Conservation (phyloP, 106 monocot genomes). For the Phalaenopsis aphrodite region DNA sequence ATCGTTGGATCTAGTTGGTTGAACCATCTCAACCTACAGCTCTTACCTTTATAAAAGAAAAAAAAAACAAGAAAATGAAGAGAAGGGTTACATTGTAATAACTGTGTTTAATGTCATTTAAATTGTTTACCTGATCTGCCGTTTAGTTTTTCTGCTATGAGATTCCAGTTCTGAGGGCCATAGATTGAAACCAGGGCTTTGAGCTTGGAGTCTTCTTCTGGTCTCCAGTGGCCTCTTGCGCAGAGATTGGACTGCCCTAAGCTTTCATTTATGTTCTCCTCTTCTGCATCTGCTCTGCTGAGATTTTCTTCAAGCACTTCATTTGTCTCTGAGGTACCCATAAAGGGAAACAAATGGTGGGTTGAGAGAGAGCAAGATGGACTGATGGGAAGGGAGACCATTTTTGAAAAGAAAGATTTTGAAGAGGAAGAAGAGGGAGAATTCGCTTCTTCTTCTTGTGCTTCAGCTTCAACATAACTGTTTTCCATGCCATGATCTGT, state of each 20-base stretch:
- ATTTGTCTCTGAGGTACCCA: neutral
- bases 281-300: constrained; percentile 8
- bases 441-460: neutral
- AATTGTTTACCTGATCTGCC: constrained; percentile 60
- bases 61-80: neutral
- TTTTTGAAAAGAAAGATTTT: constrained; percentile 29
- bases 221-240: constrained; percentile 86
- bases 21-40: constrained; percentile 91
- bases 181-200: constrained; percentile 71
- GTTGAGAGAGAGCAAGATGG: constrained; percentile 11
- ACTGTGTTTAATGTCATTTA: no score
- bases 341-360: neutral
- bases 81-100: neutral
- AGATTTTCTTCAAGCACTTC: no score
- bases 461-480: neutral
- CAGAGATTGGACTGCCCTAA: constrained; percentile 56
- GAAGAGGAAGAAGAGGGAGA: constrained; percentile 27
- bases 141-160: constrained; percentile 84
- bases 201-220: constrained; percentile 85
- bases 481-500: constrained; percentile 3
- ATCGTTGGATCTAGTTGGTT: constrained; percentile 93
- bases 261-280: constrained; percentile 13
- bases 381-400: constrained; percentile 53
- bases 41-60: constrained; percentile 56
- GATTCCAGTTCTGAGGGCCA: constrained; percentile 97